These are phyloP conservation scores for Clohesyomyces aquaticus DNA, from an alignment of 495 filamentous ascomycete species.

Conservation along the genomic window DNA sequence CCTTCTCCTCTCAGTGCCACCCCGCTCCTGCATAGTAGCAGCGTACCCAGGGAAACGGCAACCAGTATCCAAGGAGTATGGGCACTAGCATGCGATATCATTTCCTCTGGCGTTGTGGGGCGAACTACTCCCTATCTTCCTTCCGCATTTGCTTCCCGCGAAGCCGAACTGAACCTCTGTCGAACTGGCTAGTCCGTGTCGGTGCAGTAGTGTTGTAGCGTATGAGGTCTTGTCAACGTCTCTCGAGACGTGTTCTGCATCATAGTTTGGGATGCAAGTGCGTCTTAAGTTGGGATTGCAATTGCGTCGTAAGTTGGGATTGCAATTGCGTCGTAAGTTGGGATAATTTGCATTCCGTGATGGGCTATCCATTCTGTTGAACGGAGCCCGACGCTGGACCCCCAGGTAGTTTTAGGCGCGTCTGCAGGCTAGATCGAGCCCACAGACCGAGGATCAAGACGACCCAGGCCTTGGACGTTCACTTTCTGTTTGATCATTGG, in stretches of 20 bases:
- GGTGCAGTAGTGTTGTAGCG: background rate
- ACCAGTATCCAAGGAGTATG: background rate
- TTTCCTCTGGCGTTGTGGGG: background rate
- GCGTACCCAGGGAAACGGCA: background rate
- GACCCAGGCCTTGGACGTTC: background rate
- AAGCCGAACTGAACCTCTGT: background rate
- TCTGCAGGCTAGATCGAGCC: background rate
- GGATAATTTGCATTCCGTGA: background rate
- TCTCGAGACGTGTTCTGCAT: background rate
- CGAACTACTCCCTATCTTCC: background rate
- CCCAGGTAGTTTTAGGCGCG: background rate
- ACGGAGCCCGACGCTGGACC: background rate
- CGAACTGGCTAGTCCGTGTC: background rate
- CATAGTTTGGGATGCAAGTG: too few relatives aligned
- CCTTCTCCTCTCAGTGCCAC: too few relatives aligned
- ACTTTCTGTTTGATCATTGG: background rate
- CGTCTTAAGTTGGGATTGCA: too few relatives aligned
- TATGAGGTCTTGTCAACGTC: background rate
- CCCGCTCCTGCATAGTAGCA: too few relatives aligned
- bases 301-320: too few relatives aligned
- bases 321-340: background rate
- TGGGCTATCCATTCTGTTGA: background rate
- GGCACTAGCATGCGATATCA: background rate
- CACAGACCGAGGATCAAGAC: background rate
- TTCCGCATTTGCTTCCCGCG: background rate